These are phyloP conservation scores for Hevea brasiliensis DNA, from an alignment of 345 rosid genomes.

Conservation along the genomic window DNA sequence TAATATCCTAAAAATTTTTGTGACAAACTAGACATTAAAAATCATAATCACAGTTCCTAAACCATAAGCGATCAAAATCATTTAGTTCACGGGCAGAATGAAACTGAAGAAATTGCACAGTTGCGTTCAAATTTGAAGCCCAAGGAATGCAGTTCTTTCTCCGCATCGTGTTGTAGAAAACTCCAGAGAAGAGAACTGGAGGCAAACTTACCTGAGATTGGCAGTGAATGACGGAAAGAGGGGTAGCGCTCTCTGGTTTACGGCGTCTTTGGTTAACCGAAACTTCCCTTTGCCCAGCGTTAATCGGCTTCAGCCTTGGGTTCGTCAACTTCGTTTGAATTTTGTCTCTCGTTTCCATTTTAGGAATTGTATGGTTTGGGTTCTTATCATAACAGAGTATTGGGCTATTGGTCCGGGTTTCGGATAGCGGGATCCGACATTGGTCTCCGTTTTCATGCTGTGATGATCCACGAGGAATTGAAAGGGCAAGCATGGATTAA, in stretches of 20 bases:
- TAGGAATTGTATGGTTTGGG: too few relatives aligned
- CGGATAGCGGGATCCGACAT: too few relatives aligned
- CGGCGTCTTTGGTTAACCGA: background rate
- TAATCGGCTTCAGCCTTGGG: too few relatives aligned
- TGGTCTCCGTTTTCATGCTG: too few relatives aligned
- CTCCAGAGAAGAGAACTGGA: background rate
- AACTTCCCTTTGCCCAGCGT: background rate
- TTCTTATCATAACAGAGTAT: too few relatives aligned
- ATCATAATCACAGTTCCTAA: background rate
- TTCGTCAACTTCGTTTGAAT: too few relatives aligned
- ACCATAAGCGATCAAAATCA: background rate
- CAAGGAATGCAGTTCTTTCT: background rate
- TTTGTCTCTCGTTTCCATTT: too few relatives aligned
- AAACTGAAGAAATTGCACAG: background rate
- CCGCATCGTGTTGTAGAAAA: background rate
- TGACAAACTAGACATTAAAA: background rate
- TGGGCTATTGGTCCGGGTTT: too few relatives aligned
- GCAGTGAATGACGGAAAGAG: background rate
- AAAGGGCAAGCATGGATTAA: too few relatives aligned
- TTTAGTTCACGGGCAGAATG: background rate
- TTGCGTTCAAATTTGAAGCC: too few relatives aligned
- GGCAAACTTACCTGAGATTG: background rate
- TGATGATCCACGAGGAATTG: too few relatives aligned
- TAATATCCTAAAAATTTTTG: slow-evolving; percentile 38
- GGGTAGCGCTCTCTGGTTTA: background rate